Evolutionary conservation across 148 eudicot genomes (phyloP), one percentile per base, ranked within the genome.

Genomic region (Rhododendron kiyosumense): DNA sequence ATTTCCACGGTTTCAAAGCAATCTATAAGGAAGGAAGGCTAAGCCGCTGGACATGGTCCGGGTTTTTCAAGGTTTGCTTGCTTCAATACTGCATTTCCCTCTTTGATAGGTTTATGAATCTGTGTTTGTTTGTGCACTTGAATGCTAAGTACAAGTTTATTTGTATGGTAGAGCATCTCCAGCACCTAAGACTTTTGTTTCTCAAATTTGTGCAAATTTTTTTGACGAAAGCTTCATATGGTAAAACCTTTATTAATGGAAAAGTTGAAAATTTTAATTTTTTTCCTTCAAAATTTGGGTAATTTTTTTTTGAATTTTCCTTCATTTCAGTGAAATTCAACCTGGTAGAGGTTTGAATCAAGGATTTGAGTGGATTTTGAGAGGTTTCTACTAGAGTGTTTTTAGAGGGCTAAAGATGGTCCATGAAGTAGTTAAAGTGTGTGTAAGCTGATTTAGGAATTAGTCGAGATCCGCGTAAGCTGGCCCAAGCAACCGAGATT

Each of bases 31-130:
- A n/a, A 41, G 30, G 38, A 83, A n/a, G 30, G 71, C 49, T n/a
- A 4, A 1, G 46, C 49, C 46, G 57, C 59, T 54, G 69, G 24
- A 26, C 57, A 4, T 67, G 41, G 54, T 82, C 18, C 22, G 57
- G 48, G 32, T 84, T 59, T 73, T 34, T 84, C 79, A 30, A 84
- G 85, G 85, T 84, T 46, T 84, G 78, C 15, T 46, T 84, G 78
- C n/a, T 28, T 82, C 78, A 11, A 26, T 45, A 28, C 59, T 28
- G 52, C n/a, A 32, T n/a, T 71, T 65, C 20, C 17, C 14, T 26
- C 26, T 18, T 41, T 41, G 26, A 3, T 81, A 22, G 48, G 84
- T 36, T 8, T 57, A 20, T 57, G 54, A 65, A 14, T 65, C 9
- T 41, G 49, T 59, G 6, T 7, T 6, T 32, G 30, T 20, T 15